A percentile compares a stretch with the other conserved stretches of the same genome.
These are phyloP conservation scores for Leccinum truebloodii DNA, from an alignment of 768 basidiomycete species.

Conservation along the genomic window DNA sequence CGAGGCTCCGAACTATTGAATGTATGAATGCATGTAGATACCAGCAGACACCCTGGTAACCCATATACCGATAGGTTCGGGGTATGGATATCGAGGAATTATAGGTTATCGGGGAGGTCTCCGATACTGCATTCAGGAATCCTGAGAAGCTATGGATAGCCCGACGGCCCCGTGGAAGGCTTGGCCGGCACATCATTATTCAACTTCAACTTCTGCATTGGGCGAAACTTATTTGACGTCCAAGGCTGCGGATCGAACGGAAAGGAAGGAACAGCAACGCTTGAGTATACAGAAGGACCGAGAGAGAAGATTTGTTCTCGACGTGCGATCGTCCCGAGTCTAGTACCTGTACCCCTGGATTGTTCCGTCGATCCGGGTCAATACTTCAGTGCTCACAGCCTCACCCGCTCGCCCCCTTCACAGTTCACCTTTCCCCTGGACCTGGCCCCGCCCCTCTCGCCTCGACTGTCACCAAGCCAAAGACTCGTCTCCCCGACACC, in stretches of 20 bases:
- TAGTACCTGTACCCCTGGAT: not conserved
- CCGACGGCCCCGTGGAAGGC: no score
- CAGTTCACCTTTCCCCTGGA: not conserved
- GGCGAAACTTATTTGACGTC: not conserved
- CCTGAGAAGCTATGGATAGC: no score
- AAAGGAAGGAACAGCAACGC: not conserved
- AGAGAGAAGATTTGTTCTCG: not conserved
- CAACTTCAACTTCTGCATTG: not conserved
- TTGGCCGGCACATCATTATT: no score
- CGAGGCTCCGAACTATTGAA: no score
- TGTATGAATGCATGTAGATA: no score
- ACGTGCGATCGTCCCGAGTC: not conserved
- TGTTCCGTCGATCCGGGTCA: not conserved
- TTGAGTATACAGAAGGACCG: not conserved
- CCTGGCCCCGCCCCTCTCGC: no score
- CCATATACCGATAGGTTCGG: no score
- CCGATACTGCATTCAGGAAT: not conserved
- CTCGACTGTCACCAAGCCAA: not conserved
- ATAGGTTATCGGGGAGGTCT: not conserved
- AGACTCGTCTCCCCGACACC: no score
- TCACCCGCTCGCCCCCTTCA: not conserved
- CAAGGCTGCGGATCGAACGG: not conserved
- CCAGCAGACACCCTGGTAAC: no score
- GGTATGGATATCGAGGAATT: not conserved
- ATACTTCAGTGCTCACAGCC: not conserved